Percentiles rank a stretch among this genome's conserved stretches.
phyloP scores from a whole-genome alignment of 2,329 filamentous ascomycete genomes.

The Paecilomyces dactylethromorphus region DNA sequence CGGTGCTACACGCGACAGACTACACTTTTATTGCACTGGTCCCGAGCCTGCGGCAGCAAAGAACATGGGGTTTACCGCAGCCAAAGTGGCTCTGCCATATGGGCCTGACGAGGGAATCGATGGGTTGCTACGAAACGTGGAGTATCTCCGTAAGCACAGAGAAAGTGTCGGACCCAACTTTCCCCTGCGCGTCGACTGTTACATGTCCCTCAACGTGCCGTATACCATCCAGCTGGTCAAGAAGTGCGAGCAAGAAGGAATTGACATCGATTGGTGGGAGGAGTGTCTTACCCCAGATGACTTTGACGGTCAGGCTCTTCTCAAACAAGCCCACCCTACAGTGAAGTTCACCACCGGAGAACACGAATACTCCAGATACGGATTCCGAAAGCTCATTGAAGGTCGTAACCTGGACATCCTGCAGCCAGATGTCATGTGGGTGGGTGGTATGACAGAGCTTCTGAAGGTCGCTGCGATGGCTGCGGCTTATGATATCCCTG shows the following conservation, averaged over 20 bases:
- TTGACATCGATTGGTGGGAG: constrained; percentile 97
- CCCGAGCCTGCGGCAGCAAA: constrained; percentile 76
- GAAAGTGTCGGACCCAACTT: constrained; percentile 83
- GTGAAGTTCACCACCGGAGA: constrained; percentile 94
- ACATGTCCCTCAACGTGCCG: constrained; percentile 88
- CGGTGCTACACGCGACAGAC: constrained; percentile 72
- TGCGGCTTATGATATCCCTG: constrained; percentile 86
- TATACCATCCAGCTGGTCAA: constrained; percentile 91
- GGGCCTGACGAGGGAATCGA: constrained; percentile 79
- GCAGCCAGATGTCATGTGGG: constrained; percentile 97
- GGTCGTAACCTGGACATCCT: constrained; percentile 88
- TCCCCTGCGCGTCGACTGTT: constrained; percentile 92
- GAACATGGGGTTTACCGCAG: constrained; percentile 81
- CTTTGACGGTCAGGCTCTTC: constrained; percentile 79
- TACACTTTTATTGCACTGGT: constrained; percentile 93
- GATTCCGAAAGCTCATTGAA: constrained; percentile 90
- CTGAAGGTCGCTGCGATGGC: constrained; percentile 85
- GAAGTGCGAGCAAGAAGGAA: constrained; percentile 68
- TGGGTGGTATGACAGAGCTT: constrained; percentile 85
- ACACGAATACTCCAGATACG: constrained; percentile 90
- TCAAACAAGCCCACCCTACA: constrained; percentile 84
- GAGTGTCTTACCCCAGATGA: constrained; percentile 89
- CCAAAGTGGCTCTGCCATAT: constrained; percentile 84
- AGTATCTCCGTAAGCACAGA: constrained; percentile 78
- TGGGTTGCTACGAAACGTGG: constrained; percentile 81